Base-by-base conservation (phyloP, 2,329 filamentous ascomycete genomes). In the Neopestalotiopsis sp. region DNA sequence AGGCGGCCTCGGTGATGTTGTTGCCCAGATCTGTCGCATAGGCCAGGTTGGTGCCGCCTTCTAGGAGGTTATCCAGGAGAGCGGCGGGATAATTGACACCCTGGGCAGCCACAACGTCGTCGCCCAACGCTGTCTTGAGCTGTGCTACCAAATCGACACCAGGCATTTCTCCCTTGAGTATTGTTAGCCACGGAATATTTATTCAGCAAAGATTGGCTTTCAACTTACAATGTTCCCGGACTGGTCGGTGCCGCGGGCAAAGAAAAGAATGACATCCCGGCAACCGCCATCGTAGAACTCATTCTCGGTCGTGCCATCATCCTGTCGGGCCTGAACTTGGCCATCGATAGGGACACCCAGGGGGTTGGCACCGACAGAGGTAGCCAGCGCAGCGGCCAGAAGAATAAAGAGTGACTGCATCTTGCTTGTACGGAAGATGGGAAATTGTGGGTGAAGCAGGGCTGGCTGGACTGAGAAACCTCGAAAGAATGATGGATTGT, bases 171-270 rank as follows among this genome's bases (percentile, higher is more conserved):
- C 76, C 76, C 74, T 74, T 30, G 62, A 20, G 0, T 12, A 4
- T 24, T 45, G 38, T 64, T 5, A 64, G 61, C 28, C 12, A 20
- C 17, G 30, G 12, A 17, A 5, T 34, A 6, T 59, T 30, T 1
- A 13, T 14, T 59, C 2, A 42, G 59, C 9, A 40, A 14, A 24
- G 32, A 40, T 20, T 61, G n/a, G 13, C 3, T 7, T 42, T n/a
- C 34, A n/a, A 49, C 61, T 17, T n/a, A 81, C 80, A 68, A 82
- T 74, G 67, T 83, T 83, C 61, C 81, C 81, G 1, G 75, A 68
- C 64, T 83, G 81, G 17, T 77, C 79, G 3, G 79, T 81, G 2
- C 80, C 81, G 24, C 81, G 79, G 2, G 81, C 81, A 62, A 78
- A 83, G 65, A 83, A 78, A 57, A 83, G 79, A 38, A 79, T 80